Evolutionary conservation across 306 rosid genomes (phyloP).

Genomic region (Lathyrus oleraceus): DNA sequence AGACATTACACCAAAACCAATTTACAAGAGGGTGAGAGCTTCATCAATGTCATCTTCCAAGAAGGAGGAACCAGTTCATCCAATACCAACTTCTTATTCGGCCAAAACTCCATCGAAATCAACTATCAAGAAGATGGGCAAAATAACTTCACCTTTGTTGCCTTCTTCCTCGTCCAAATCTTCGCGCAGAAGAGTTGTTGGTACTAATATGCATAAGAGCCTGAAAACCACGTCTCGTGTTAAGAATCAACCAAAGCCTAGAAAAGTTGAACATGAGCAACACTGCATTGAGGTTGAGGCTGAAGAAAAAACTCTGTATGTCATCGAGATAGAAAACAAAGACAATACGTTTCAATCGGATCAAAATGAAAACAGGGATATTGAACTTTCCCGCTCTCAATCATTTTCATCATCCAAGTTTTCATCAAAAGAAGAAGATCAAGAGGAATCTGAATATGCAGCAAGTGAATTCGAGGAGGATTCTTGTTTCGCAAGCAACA

Average conservation of each 20-base stretch:
- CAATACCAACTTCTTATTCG: background rate
- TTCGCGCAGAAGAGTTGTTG: conserved; percentile 41
- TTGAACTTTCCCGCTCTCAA: conserved; percentile 30
- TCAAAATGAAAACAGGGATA: conserved; percentile 44
- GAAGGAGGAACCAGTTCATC: conserved; percentile 31
- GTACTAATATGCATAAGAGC: conserved; percentile 41
- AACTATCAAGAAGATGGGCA: conserved; percentile 8
- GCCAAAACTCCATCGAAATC: conserved; percentile 36
- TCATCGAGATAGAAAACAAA: conserved; percentile 57
- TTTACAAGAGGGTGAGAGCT: conserved; percentile 19
- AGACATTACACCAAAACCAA: conserved; percentile 31
- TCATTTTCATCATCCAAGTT: conserved; percentile 31
- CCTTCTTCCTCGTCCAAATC: conserved; percentile 42
- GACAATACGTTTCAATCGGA: conserved; percentile 44
- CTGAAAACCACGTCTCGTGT: conserved; percentile 39
- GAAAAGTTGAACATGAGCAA: conserved; percentile 26
- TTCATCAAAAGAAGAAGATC: conserved; percentile 42
- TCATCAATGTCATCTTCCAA: background rate
- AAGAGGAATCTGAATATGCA: conserved; percentile 49
- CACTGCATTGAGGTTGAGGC: conserved; percentile 40
- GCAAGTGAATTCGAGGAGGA: conserved; percentile 49
- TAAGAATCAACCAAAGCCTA: conserved; percentile 24
- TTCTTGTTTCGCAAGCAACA: conserved; percentile 35
- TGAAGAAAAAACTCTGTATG: conserved; percentile 71
- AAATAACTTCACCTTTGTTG: conserved; percentile 39